Evolutionary conservation across 192 early-diverging fungal species (phyloP).

Genomic region (Mortierella alpina): DNA sequence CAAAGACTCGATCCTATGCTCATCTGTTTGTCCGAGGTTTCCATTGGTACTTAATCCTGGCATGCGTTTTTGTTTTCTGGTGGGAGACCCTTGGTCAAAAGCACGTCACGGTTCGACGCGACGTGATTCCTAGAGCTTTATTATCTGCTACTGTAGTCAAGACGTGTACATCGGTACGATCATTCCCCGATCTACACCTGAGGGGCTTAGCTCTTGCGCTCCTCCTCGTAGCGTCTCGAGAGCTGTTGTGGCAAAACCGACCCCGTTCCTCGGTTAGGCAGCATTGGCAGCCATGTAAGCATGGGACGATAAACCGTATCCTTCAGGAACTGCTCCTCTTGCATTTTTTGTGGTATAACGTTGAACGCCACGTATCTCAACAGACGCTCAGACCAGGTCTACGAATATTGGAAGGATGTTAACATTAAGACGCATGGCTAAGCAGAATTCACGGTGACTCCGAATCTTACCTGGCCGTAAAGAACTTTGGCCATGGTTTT

Average conservation of each 20-base stretch:
- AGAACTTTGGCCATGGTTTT: constrained; percentile 15
- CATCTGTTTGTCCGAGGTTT: too few relatives aligned
- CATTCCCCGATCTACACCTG: too few relatives aligned
- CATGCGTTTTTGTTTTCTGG: too few relatives aligned
- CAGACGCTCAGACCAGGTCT: constrained; percentile 5
- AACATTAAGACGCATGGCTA: background rate
- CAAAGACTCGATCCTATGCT: too few relatives aligned
- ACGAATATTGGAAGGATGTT: too few relatives aligned
- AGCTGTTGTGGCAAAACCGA: constrained; percentile 7
- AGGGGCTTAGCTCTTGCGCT: background rate
- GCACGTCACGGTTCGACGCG: too few relatives aligned
- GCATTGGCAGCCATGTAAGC: background rate
- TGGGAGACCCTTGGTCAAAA: too few relatives aligned
- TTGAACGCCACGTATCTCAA: constrained; percentile 15
- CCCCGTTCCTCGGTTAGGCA: constrained; percentile 5
- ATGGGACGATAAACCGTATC: constrained; percentile 14
- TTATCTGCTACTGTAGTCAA: too few relatives aligned
- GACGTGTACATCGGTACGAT: too few relatives aligned
- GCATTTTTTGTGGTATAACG: constrained; percentile 2
- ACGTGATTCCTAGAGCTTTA: too few relatives aligned
- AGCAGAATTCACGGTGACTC: background rate
- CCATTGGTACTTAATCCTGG: too few relatives aligned
- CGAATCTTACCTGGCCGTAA: constrained; percentile 25
- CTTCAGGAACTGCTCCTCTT: constrained; percentile 12
- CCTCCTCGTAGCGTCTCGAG: constrained; percentile 1